Evolutionary conservation across 2,329 filamentous ascomycete genomes (phyloP).

Genomic region (Colletotrichum incanum): DNA sequence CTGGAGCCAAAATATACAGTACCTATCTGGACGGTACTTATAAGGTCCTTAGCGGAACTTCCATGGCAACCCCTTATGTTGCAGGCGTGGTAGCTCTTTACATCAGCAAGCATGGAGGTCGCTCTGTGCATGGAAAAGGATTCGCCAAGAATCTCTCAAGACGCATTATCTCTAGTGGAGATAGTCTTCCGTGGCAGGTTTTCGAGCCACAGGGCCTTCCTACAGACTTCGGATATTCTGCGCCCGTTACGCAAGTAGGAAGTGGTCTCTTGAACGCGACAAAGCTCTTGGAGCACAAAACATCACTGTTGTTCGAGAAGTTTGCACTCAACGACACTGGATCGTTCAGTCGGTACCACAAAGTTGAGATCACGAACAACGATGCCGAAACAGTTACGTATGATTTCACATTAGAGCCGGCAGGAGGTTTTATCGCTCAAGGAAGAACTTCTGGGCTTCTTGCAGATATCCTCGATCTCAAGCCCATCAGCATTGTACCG

Average conservation of each 20-base stretch:
- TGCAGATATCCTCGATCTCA: conserved; percentile 29
- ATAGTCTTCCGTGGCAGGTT: conserved; percentile 49
- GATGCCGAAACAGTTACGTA: conserved; percentile 54
- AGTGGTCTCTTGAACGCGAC: conserved; percentile 60
- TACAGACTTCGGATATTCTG: conserved; percentile 45
- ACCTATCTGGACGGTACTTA: conserved; percentile 57
- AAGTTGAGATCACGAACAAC: conserved; percentile 54
- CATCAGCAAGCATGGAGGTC: conserved; percentile 53
- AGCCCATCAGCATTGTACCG: conserved; percentile 22
- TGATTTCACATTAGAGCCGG: conserved; percentile 48
- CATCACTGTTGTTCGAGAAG: conserved; percentile 55
- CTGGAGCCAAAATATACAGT: conserved; percentile 62
- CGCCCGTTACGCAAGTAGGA: conserved; percentile 58
- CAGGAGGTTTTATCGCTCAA: conserved; percentile 56
- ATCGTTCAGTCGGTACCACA: conserved; percentile 51
- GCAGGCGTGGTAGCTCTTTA: conserved; percentile 61
- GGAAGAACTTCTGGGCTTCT: conserved; percentile 35
- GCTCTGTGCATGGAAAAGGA: conserved; percentile 49
- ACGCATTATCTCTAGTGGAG: conserved; percentile 54
- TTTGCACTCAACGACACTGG: conserved; percentile 62
- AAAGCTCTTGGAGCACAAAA: conserved; percentile 57
- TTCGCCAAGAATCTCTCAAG: conserved; percentile 50
- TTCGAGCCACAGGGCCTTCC: conserved; percentile 45
- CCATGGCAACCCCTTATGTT: conserved; percentile 64
- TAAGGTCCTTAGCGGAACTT: conserved; percentile 62